Conservation (phyloP, 2,329 filamentous ascomycete genomes). For the Aureobasidium sp. region DNA sequence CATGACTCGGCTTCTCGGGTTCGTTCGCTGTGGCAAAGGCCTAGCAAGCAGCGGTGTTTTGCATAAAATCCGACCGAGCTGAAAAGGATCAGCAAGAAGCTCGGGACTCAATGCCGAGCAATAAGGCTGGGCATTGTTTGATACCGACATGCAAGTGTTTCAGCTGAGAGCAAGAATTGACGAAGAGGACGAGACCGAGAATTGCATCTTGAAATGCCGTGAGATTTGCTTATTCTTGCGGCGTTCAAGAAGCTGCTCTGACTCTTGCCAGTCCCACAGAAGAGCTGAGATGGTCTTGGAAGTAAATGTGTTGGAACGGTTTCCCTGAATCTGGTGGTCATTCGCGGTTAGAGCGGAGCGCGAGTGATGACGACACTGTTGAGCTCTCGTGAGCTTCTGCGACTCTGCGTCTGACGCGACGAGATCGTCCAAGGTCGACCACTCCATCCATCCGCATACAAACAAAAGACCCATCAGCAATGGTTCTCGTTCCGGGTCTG, state of each 20-base stretch:
- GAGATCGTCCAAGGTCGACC: not conserved
- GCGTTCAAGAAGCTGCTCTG: not conserved
- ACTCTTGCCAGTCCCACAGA: not conserved
- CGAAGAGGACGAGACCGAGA: not conserved
- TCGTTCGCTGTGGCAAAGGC: not conserved
- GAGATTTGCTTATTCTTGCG: not conserved
- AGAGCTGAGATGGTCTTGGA: not conserved
- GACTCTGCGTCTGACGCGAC: not conserved
- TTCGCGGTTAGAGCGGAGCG: not conserved
- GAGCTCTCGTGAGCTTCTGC: not conserved
- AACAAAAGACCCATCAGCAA: constrained; percentile 17
- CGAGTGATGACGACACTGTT: not conserved
- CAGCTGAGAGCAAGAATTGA: not conserved
- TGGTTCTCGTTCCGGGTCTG: constrained; percentile 36
- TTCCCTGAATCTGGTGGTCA: not conserved
- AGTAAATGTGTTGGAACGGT: not conserved
- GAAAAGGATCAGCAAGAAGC: not conserved
- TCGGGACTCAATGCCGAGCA: not conserved
- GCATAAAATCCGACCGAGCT: not conserved
- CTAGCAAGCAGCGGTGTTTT: not conserved
- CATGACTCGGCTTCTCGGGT: not conserved
- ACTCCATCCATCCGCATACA: not conserved
- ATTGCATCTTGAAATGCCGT: not conserved
- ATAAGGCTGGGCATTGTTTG: not conserved
- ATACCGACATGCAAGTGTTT: not conserved